Conservation (phyloP, 2,329 filamentous ascomycete species). For the Pseudopyrenochaeta lycopersici region DNA sequence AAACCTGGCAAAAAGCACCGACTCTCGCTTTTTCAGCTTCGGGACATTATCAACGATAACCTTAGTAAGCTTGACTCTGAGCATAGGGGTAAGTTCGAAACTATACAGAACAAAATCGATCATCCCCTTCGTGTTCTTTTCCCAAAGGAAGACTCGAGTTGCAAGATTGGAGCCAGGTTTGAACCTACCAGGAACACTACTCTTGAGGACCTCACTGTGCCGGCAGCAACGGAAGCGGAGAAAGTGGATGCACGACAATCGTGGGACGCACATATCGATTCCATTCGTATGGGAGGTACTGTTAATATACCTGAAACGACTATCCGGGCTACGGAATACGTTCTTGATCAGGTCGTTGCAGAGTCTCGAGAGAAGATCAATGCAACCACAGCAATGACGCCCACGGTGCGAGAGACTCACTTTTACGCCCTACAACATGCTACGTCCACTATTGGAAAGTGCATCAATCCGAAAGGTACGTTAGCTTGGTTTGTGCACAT, state of each 20-base stretch:
- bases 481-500: too few relatives aligned
- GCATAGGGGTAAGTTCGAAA: not conserved
- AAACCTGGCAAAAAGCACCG: not conserved
- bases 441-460: not conserved
- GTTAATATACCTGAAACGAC: not conserved
- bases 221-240: not conserved
- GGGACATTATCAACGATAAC: not conserved
- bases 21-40: not conserved
- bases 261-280: not conserved
- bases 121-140: not conserved
- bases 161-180: slow-evolving; percentile 1
- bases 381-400: too few relatives aligned
- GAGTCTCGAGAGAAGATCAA: too few relatives aligned
- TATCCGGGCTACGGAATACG: not conserved
- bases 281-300: too few relatives aligned
- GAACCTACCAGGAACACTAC: not conserved
- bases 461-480: slow-evolving; percentile 1
- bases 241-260: not conserved
- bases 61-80: not conserved
- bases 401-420: not conserved
- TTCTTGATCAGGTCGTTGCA: not conserved
- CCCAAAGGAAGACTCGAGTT: not conserved
- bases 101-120: not conserved
- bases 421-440: not conserved
- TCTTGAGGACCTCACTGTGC: not conserved